Evolutionary conservation across 495 filamentous ascomycete species (phyloP).

Genomic region (Xylaria venustula): DNA sequence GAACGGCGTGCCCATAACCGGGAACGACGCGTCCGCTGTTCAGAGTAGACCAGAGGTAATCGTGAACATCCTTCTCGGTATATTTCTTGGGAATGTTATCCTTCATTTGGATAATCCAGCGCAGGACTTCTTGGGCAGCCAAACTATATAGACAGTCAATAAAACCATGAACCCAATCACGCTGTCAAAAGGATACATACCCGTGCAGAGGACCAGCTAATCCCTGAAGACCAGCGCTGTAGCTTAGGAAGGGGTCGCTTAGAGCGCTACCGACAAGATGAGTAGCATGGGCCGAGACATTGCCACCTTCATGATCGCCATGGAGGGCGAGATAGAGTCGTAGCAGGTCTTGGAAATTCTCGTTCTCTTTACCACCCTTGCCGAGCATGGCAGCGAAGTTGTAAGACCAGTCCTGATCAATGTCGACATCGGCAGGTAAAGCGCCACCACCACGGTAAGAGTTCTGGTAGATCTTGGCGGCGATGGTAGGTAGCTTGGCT

Average conservation of each 20-base stretch:
- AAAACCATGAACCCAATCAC: neutral
- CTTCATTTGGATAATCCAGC: conserved; percentile 95
- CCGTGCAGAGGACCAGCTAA: conserved; percentile 94
- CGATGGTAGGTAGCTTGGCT: conserved; percentile 94
- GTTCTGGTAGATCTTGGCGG: conserved; percentile 95
- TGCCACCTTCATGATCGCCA: conserved; percentile 97
- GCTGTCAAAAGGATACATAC: conserved; percentile 32
- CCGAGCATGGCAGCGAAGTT: conserved; percentile 98
- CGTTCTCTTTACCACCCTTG: conserved; percentile 78
- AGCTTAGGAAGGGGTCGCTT: conserved; percentile 91
- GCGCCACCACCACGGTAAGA: conserved; percentile 73
- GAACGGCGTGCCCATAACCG: conserved; percentile 96
- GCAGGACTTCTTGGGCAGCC: conserved; percentile 93
- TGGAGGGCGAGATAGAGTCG: conserved; percentile 93
- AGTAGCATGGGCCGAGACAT: conserved; percentile 95
- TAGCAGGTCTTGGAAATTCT: conserved; percentile 93
- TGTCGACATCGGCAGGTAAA: conserved; percentile 73
- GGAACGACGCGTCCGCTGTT: conserved; percentile 94
- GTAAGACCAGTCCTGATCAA: conserved; percentile 91
- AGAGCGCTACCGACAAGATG: conserved; percentile 96
- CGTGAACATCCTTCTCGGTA: conserved; percentile 73
- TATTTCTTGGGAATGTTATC: conserved; percentile 75
- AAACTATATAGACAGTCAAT: conserved; percentile 48
- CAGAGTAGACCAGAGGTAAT: conserved; percentile 90
- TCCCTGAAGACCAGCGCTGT: conserved; percentile 93